Base-by-base conservation (phyloP, 495 filamentous ascomycete species). In the Penicillium pulvis region DNA sequence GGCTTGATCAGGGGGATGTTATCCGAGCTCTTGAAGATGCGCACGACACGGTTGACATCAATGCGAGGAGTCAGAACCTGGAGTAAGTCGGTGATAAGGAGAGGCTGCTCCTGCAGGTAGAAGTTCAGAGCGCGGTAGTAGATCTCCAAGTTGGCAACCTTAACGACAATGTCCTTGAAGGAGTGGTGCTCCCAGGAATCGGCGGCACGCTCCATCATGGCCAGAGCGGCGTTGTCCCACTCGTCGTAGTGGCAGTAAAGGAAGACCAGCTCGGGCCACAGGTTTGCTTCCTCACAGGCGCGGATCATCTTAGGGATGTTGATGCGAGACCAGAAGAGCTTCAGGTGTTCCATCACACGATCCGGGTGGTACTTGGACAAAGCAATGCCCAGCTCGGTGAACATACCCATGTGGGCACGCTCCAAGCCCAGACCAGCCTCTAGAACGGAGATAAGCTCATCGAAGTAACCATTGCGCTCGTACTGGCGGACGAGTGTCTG, bases 161-260 rank as follows among this genome's bases (percentile, higher is more conserved):
- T 98, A 78, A 96, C 87, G 56, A 97, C 83, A 59, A 97, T 97
- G 73, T 98, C 95, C 85, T 98, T 98, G 87, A 99, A 98, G 30
- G 93, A 95, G 75, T 98, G 94, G 78, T 99, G 95, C 75, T 99
- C 95, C 95, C 95, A 99, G 3, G 95, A 90, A 76, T 98, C 93
- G 52, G 96, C 88, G 36, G 95, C 90, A 64, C 94, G 91, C 83
- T 99, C 95, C 92, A 99, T 99, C 84, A 99, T 97, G 35, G 95
- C 92, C 56, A 99, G 83, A 23, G 94, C 94, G 26, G 95, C 94
- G 70, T 99, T 99, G 77, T 99, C 95, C 80, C 90, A 98, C 72
- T 99, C 95, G 63, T 99, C 95, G 70, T 98, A 98, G 77, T 99
- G 95, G 77, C 90, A 92, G 80, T 99, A 99, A 63, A 97, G 81